Evolutionary conservation across 1,284 basidiomycete genomes (phyloP), one percentile per base, ranked within the genome.

Genomic region (Fistulina hepatica): DNA sequence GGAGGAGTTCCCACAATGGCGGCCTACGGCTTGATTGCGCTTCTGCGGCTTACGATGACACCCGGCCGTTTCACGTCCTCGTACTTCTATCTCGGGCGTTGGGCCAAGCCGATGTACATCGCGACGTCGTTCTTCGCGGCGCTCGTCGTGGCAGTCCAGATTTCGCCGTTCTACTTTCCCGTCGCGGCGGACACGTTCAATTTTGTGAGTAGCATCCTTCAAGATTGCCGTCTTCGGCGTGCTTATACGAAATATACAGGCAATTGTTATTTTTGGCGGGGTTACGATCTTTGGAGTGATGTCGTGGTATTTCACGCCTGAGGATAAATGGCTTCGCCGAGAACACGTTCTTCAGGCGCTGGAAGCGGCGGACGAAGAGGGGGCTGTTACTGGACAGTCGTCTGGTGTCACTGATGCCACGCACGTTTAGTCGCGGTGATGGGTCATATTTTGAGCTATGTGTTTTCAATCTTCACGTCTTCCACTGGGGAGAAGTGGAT

Each of bases 91-190:
- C 36, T 45, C 2, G 44, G 44, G 28, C 88, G 57, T 40, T 76
- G 71, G 48, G 67, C 71, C 8, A 75, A 68, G 42, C 69, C 73
- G 3, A 81, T 83, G 53, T 89, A 88, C 51, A 44, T 76, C 24
- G 65, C 70, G 19, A 69, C 84, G 0, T 67, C 67, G 17, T 38
- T 79, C 9, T 39, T 11, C 39, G 21, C 17, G n/a, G 27, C n/a
- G 24, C 37, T 25, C 40, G 20, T 23, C 43, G 36, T 26, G 12
- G 48, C 82, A 80, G 74, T 79, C 39, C 73, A 80, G 59, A 64
- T 85, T 37, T 86, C 84, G 25, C 86, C 88, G 2, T 89, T 88
- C 64, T 72, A 67, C 54, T 90, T 83, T 64, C 84, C 88, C 3
- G 80, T 84, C 24, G 72, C 63, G 6, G 67, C 79, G 0, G 56